A percentile compares a stretch with the other conserved stretches of the same genome.
Evolutionary conservation across 306 rosid species (phyloP).

Genomic region (Luffa acutangula): DNA sequence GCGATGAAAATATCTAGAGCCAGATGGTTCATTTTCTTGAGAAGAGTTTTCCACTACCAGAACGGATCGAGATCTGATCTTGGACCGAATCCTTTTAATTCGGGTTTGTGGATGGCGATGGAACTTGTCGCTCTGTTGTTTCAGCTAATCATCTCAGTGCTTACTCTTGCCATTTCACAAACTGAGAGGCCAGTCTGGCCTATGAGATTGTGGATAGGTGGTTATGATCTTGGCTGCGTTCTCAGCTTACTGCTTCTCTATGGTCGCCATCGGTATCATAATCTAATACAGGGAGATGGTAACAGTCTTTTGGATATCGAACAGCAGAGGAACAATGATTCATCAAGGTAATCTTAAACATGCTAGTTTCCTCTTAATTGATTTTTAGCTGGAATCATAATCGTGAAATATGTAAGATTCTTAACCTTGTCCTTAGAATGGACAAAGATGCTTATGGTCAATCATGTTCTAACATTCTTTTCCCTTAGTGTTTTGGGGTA

Average conservation of each 20-base stretch:
- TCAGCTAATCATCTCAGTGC: constrained; percentile 47
- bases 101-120: constrained; percentile 70
- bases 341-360: constrained; percentile 65
- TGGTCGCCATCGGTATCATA: constrained; percentile 49
- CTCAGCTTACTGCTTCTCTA: constrained; percentile 60
- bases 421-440: neutral
- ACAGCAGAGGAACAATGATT: constrained; percentile 59
- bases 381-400: neutral
- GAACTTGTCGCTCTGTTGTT: constrained; percentile 57
- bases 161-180: constrained; percentile 52
- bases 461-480: neutral
- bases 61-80: constrained; percentile 82
- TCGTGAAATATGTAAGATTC: neutral
- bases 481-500: neutral
- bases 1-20: constrained; percentile 92
- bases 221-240: constrained; percentile 76
- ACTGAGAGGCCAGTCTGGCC: constrained; percentile 93
- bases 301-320: constrained; percentile 55
- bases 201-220: constrained; percentile 84
- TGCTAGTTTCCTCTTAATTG: constrained; percentile 48
- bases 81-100: constrained; percentile 80
- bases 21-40: constrained; percentile 75
- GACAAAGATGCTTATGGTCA: neutral
- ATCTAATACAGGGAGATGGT: constrained; percentile 38
- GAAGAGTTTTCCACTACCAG: constrained; percentile 91